Evolutionary conservation across 768 basidiomycete species (phyloP).

Genomic region (Mycena albidolilacea): DNA sequence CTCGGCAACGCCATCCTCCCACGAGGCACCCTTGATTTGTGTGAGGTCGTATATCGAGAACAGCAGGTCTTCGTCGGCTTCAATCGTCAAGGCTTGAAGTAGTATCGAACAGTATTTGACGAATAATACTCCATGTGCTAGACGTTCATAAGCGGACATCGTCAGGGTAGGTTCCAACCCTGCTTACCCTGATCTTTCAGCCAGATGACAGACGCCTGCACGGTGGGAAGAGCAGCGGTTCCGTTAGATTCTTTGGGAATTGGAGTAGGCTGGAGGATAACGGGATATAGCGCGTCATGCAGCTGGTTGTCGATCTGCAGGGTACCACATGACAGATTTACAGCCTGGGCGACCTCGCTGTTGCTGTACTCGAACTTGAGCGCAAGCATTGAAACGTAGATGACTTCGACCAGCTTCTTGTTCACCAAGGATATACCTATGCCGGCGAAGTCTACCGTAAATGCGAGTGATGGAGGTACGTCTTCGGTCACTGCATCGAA

Average conservation of each 20-base stretch:
- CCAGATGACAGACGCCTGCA: slow-evolving; percentile 91
- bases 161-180: neutral
- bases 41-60: slow-evolving; percentile 94
- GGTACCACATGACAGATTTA: slow-evolving; percentile 86
- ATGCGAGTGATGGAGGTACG: slow-evolving; percentile 71
- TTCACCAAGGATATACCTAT: slow-evolving; percentile 95
- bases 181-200: slow-evolving; percentile 91
- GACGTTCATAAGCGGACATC: neutral
- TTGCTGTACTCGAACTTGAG: slow-evolving; percentile 90
- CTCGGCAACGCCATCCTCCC: slow-evolving; percentile 87
- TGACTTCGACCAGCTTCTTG: slow-evolving; percentile 87
- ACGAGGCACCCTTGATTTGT: slow-evolving; percentile 91
- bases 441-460: slow-evolving; percentile 87
- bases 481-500: slow-evolving; percentile 92
- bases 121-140: slow-evolving; percentile 98
- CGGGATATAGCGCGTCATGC: slow-evolving; percentile 95
- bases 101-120: slow-evolving; percentile 97
- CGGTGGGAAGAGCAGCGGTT: slow-evolving; percentile 87
- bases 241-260: slow-evolving; percentile 82
- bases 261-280: slow-evolving; percentile 94
- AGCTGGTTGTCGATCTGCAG: slow-evolving; percentile 98
- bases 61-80: slow-evolving; percentile 97
- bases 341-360: slow-evolving; percentile 83
- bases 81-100: slow-evolving; percentile 93
- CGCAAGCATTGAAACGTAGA: slow-evolving; percentile 86